A percentile compares a stretch with the other conserved stretches of the same genome.
These are phyloP conservation scores for Euclidium syriacum DNA, from an alignment of 345 rosid genomes.

Conservation along the genomic window DNA sequence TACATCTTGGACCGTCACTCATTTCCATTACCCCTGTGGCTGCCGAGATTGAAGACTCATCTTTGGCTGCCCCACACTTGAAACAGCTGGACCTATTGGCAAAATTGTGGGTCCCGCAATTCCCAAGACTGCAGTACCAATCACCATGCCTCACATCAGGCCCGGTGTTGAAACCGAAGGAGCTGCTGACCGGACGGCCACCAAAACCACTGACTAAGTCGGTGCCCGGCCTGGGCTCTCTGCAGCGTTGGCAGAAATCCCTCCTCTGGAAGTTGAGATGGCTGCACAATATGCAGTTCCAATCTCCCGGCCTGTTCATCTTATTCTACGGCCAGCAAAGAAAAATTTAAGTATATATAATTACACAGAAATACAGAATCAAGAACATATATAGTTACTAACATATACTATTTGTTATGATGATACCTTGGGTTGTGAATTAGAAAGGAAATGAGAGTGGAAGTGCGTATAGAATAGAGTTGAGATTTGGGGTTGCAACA, in stretches of 20 bases:
- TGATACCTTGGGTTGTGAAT: constrained; percentile 10
- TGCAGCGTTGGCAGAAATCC: constrained; percentile 77
- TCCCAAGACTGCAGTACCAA: constrained; percentile 62
- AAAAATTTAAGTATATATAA: background rate
- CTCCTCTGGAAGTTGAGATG: constrained; percentile 84
- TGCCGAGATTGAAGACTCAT: constrained; percentile 29
- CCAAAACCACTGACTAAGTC: constrained; percentile 34
- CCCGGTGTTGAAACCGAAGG: constrained; percentile 56
- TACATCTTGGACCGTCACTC: constrained; percentile 31
- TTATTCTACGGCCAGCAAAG: constrained; percentile 17
- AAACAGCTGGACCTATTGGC: constrained; percentile 72
- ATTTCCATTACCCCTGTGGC: constrained; percentile 25
- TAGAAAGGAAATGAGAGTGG: background rate
- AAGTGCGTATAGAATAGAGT: background rate
- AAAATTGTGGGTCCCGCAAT: constrained; percentile 70
- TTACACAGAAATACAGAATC: background rate
- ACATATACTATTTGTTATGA: background rate
- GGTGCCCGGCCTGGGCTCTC: constrained; percentile 38
- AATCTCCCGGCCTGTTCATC: constrained; percentile 91
- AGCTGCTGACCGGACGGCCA: constrained; percentile 34
- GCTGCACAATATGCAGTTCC: constrained; percentile 87
- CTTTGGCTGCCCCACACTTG: constrained; percentile 57
- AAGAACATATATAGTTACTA: background rate
- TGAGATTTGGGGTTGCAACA: background rate
- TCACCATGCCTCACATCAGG: constrained; percentile 76